Evolutionary conservation across 2,329 filamentous ascomycete genomes (phyloP).

Genomic region (Aspergillus persii): DNA sequence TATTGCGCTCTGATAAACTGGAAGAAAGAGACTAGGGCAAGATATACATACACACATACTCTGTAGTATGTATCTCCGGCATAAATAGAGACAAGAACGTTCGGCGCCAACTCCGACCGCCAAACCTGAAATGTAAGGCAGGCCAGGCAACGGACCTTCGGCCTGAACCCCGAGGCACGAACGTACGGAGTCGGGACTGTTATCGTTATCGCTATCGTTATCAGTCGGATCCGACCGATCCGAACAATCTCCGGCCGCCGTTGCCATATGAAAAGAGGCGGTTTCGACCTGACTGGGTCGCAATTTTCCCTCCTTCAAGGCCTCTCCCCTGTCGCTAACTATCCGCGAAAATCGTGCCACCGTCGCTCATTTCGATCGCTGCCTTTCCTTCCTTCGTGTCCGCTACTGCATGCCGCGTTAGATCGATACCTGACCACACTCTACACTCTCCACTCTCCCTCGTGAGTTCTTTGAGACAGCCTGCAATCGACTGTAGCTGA

Average conservation of each 20-base stretch:
- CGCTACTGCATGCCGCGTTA: background rate
- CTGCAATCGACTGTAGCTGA: background rate
- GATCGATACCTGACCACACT: background rate
- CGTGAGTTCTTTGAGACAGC: too few species aligned
- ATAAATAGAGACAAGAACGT: too few species aligned
- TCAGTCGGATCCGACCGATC: constrained; percentile 16
- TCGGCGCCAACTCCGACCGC: too few species aligned
- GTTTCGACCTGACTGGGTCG: background rate
- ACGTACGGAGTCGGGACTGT: too few species aligned
- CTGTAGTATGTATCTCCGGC: too few species aligned
- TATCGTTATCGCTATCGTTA: background rate
- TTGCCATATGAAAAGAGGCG: background rate
- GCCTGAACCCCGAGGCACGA: too few species aligned
- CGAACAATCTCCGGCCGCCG: constrained; percentile 13
- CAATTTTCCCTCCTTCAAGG: background rate
- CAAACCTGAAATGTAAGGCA: too few species aligned
- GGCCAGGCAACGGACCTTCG: too few species aligned
- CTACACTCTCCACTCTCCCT: background rate
- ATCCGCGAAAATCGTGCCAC: background rate
- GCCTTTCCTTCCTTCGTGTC: background rate
- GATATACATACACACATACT: too few species aligned
- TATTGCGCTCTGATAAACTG: too few species aligned
- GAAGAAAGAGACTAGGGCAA: too few species aligned
- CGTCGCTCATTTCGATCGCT: background rate
- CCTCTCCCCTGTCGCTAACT: background rate